Evolutionary conservation across 78 protist genomes (phyloP).

Genomic region (Dictyostelium firmibasis): DNA sequence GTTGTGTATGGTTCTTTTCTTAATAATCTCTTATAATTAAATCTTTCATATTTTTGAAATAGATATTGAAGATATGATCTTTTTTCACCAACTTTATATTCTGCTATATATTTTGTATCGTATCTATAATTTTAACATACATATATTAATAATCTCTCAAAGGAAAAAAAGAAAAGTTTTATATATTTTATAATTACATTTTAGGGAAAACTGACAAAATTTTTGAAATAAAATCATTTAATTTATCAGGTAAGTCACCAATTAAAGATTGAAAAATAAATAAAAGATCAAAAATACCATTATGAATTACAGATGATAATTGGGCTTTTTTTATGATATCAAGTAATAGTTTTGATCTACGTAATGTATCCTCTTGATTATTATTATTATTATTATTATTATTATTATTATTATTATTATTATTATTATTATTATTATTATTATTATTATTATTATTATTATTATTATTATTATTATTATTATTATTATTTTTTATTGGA

Average conservation of each 20-base stretch:
- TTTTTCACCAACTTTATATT: constrained; percentile 27
- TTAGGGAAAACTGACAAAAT: constrained; percentile 30
- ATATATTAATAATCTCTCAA: too few species aligned
- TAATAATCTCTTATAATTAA: background rate
- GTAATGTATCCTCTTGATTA: background rate
- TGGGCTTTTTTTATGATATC: background rate
- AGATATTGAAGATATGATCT: constrained; percentile 52
- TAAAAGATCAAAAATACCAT: constrained; percentile 47
- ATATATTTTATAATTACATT: constrained; percentile 4
- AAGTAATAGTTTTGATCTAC: constrained; percentile 1
- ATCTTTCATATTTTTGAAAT: constrained; percentile 48
- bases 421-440: background rate
- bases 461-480: constrained; percentile 1
- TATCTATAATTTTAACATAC: background rate
- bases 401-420: constrained; percentile 16
- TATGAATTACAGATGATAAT: constrained; percentile 31
- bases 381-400: background rate
- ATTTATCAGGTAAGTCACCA: constrained; percentile 33
- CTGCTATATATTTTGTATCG: constrained; percentile 70
- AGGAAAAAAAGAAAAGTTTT: too few species aligned
- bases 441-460: background rate
- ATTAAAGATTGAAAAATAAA: constrained; percentile 40
- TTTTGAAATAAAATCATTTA: constrained; percentile 29
- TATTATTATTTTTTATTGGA: background rate
- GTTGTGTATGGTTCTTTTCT: background rate